Base-by-base conservation (phyloP, 495 filamentous ascomycete genomes). In the Aspergillus sclerotioniger region DNA sequence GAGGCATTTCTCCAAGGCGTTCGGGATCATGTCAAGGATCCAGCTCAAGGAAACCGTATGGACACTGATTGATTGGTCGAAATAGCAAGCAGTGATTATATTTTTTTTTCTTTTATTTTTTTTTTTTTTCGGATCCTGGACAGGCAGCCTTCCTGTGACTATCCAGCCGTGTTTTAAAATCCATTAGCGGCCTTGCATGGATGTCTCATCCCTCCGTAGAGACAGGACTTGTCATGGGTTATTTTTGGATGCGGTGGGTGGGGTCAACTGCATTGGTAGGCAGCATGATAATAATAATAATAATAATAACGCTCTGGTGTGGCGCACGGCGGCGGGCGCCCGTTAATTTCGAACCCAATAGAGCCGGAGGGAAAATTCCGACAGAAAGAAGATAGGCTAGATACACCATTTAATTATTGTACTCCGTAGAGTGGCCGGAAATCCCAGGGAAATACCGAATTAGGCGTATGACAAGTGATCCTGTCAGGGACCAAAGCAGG, bases 1-100 rank as follows among this genome's bases (percentile, higher is more conserved):
- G 88, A 95, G 72, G 89, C 88, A 8, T 98, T 98, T 73, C 78
- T 98, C 32, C 82, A 90, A 55, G 95, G 93, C 10, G 83, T 97
- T 29, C 91, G 88, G 79, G 84, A 82, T 75, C 84, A 84, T 32
- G 86, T 94, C 7, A 80, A 80, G 61, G 71, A 78, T 32, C 62
- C 66, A 50, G 67, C 69, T 52, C 64, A 74, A 57, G 65, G 58
- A 37, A 59, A 69, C 52, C 64, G 57, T 31, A 82, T 82, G 78
- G 78, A 82, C 44, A 80, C 76, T 31, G 76, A 79, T 63, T 80
- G 60, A 74, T 32, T 64, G 49, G 20, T 51, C 53, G 32, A 21
- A 51, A 50, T 43, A 54, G 28, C 29, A 35, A 33, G 35, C 25
- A 39, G 17, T 39, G 50, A 54, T 53, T 35, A 13, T 4, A 53